These are phyloP conservation scores for Diaporthe sp. DNA, from an alignment of 2,329 filamentous ascomycete species.

Conservation along the genomic window DNA sequence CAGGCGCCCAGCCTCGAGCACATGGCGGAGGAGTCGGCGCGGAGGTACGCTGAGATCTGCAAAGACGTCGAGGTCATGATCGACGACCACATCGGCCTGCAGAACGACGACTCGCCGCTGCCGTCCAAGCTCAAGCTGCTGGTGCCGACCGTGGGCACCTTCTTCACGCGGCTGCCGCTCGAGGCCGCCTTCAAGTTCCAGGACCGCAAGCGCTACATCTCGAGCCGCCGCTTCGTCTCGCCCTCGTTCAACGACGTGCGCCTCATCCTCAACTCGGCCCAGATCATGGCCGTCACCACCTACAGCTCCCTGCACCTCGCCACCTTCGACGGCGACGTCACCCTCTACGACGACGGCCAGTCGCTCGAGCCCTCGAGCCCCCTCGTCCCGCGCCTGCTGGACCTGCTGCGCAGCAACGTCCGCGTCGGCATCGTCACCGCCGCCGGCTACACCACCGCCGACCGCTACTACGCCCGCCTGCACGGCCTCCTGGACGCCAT, in stretches of 20 bases:
- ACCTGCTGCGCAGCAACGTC: constrained; percentile 82
- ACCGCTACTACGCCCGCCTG: constrained; percentile 88
- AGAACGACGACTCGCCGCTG: constrained; percentile 71
- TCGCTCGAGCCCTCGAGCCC: constrained; percentile 82
- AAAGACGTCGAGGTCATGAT: constrained; percentile 92
- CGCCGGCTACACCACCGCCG: constrained; percentile 91
- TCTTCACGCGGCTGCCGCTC: constrained; percentile 90
- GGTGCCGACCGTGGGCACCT: constrained; percentile 90
- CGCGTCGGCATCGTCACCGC: constrained; percentile 97
- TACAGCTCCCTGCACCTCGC: constrained; percentile 82
- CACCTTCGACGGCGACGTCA: constrained; percentile 98
- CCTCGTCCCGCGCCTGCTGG: constrained; percentile 77
- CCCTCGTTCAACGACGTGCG: constrained; percentile 98
- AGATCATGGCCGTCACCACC: constrained; percentile 90
- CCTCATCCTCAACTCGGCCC: constrained; percentile 92
- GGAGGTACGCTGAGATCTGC: constrained; percentile 95
- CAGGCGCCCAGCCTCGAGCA: constrained; percentile 73
- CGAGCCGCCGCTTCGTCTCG: constrained; percentile 90
- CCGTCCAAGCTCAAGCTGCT: constrained; percentile 94
- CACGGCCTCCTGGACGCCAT: constrained; percentile 89
- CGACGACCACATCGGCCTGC: constrained; percentile 75
- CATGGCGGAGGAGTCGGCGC: constrained; percentile 85
- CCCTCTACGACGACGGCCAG: constrained; percentile 91
- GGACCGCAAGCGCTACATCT: constrained; percentile 88
- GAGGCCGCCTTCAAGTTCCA: constrained; percentile 94